Evolutionary conservation across 179 eudicot genomes (phyloP).

Genomic region (Corrigiola litoralis): DNA sequence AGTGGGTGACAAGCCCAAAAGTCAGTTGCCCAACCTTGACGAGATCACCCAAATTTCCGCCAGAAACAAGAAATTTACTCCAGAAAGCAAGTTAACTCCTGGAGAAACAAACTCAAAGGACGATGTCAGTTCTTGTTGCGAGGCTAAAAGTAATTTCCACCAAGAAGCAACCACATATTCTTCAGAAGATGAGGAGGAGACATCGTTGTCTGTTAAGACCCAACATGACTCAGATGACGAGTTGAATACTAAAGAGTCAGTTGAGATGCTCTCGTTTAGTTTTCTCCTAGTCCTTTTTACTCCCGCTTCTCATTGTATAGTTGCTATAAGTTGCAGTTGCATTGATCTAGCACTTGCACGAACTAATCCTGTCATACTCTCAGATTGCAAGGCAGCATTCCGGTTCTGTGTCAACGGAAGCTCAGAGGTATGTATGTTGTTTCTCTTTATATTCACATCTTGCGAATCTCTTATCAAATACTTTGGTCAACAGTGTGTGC

Average conservation of each 20-base stretch:
- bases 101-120: conserved; percentile 23
- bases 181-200: conserved; percentile 22
- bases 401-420: conserved; percentile 15
- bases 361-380: conserved; percentile 1
- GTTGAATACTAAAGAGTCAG: conserved; percentile 27
- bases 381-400: conserved; percentile 18
- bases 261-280: conserved; percentile 20
- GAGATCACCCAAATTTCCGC: conserved; percentile 15
- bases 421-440: conserved; percentile 16
- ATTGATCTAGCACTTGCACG: not conserved
- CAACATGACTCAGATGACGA: conserved; percentile 7
- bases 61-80: conserved; percentile 28
- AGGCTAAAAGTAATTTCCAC: conserved; percentile 10
- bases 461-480: not conserved
- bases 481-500: conserved; percentile 17
- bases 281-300: not conserved
- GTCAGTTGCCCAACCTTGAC: conserved; percentile 15
- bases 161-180: conserved; percentile 18
- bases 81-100: conserved; percentile 18
- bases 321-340: not conserved
- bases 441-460: not conserved
- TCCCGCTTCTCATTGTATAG: not conserved
- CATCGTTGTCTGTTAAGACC: conserved; percentile 10
- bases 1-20: conserved; percentile 17
- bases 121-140: not conserved